Conservation (phyloP, 2,329 filamentous ascomycete species). For the Cytospora piceae region DNA sequence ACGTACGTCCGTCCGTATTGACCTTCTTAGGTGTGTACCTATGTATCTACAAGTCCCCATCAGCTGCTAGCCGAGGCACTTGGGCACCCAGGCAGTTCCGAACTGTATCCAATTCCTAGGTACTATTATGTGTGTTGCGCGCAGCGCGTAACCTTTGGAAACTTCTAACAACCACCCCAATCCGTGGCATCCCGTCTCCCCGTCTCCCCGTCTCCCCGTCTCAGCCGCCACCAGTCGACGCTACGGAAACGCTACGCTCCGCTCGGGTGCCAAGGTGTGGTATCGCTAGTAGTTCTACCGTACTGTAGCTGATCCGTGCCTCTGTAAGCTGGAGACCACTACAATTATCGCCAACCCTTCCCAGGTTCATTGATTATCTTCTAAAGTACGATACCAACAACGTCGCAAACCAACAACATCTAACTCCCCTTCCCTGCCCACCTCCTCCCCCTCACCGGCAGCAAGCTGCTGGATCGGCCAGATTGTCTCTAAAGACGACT, state of each 20-base stretch:
- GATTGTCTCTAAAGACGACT: constrained; percentile 4
- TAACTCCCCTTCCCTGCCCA: constrained; percentile 3
- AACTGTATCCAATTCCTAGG: not conserved
- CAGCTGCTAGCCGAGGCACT: not conserved
- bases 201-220: not conserved
- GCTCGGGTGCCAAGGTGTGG: not conserved
- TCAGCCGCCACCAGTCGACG: not conserved
- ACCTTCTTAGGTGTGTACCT: too few relatives aligned
- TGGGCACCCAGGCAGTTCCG: not conserved
- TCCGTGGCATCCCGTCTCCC: not conserved
- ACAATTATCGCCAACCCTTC: not conserved
- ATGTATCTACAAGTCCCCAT: not conserved
- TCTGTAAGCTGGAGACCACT: not conserved
- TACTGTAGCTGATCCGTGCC: not conserved
- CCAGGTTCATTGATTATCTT: not conserved
- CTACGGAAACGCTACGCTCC: not conserved
- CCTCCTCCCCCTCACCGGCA: not conserved
- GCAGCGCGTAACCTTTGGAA: not conserved
- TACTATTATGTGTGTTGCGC: not conserved
- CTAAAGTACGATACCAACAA: constrained; percentile 1
- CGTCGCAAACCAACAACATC: not conserved
- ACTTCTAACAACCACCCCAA: not conserved
- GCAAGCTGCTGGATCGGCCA: constrained; percentile 11
- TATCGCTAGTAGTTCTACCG: not conserved
- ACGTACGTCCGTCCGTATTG: not conserved